Base-by-base conservation (phyloP, 306 rosid species). In the Pyrus bretschneideri region DNA sequence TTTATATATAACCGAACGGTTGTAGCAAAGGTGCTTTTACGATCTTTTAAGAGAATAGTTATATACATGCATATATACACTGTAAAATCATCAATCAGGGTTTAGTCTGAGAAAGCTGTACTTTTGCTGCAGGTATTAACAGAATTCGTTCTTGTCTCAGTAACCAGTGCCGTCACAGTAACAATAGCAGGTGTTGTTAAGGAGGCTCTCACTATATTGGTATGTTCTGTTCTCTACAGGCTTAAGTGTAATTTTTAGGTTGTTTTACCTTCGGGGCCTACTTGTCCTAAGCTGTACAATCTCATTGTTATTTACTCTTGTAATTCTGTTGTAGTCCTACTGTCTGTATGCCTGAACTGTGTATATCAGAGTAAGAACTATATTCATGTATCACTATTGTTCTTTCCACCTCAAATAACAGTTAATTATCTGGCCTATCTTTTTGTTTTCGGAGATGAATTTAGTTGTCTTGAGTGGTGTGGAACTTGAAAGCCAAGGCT, bases 151-250 rank as follows among this genome's bases (percentile, higher is more conserved):
- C 90, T 92, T 82, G 87, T 95, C 87, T 95, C 99, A 0, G 93
- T 89, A 70, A 95, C 99, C 73, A 95, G 99, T 86, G 99, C 99
- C 12, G 97, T 95, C 78, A 92, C 99, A 11, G 91, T 95, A 70
- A 95, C 99, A 40, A 93, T 95, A 70, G 99, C 97, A 23, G 97
- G 99, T 77, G 97, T 95, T 84, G 97, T 95, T 55, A 95, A 95
- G 90, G 99, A 95, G 84, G 93, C 99, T 29, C 85, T 92, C 86
- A 95, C 99, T 73, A 95, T 92, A 85, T 82, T 92, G 97, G 99
- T 95, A 92, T 81, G 67, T 29, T 74, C 23, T 78, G 67, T 33
- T 78, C 27, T 69, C 69, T 59, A 30, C 65, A 62, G 35, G 6
- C 40, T 9, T 35, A 35, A 6, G 30, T 55, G 23, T 68, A 17